Evolutionary conservation across 768 basidiomycete genomes (phyloP), one percentile per base, ranked within the genome.

Genomic region (Tulasnella sp.): DNA sequence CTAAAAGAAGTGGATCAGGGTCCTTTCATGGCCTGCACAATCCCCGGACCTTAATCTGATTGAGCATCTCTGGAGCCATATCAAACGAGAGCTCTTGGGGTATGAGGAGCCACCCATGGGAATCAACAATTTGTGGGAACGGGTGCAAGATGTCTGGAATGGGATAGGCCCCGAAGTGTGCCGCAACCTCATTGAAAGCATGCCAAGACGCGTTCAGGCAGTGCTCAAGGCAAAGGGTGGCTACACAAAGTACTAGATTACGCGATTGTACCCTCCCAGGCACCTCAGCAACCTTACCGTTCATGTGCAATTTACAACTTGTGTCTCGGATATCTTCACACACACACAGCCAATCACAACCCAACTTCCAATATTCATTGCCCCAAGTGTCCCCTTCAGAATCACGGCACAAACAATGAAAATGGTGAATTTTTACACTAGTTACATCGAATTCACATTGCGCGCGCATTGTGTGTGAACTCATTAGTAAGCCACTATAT

Each of bases 1-100:
- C 32, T 21, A 49, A 27, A 23, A 56, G 19, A 49, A 56, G 25
- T 43, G 43, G 32, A 32, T 56, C 34, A 15, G 32, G 32, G 19
- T 46, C 43, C 40, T 56, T 15, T 15, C 19, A n/a, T 56, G 54
- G 54, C 54, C 54, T 23, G 43, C 54, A 15, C 54, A 49, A 27
- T 56, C 43, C 21, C 43, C 43, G 7, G 54, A 56, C 32, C 40
- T 56, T 25, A 56, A 56, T 49, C 54, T 42, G n/a, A 56, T 56
- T 36, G 54, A 56, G 32, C 42, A 56, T 31, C 17, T 51, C 17
- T 56, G 54, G 54, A 1, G n/a, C 21, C n/a, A 49, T 23, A 15
- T 56, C 48, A 56, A 56, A 31, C 49, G 19, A 23, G 17, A 49
- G 40, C 19, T 56, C 23, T 15, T 23, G n/a, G 43, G 25, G n/a